Evolutionary conservation across 768 basidiomycete genomes (phyloP).

Genomic region (Agaricus sinodeliciosus): DNA sequence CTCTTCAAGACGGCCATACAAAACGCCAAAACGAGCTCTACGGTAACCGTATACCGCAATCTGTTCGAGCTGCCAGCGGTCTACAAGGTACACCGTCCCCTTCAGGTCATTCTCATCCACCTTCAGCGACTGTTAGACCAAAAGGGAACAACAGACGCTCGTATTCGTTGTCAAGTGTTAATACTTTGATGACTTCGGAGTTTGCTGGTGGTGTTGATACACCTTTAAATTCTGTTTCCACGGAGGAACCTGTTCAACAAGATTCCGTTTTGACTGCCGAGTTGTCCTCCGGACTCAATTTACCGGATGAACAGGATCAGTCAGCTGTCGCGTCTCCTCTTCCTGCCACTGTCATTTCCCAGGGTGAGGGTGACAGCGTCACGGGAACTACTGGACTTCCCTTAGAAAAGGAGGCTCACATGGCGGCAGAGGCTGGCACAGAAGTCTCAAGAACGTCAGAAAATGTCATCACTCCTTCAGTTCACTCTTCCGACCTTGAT

Average conservation of each 20-base stretch:
- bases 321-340: neutral
- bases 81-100: slow-evolving; percentile 11
- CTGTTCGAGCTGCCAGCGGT: slow-evolving; percentile 25
- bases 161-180: slow-evolving; percentile 25
- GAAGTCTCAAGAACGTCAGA: neutral
- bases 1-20: slow-evolving; percentile 38
- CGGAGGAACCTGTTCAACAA: too few species aligned
- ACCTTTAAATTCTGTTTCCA: slow-evolving; percentile 21
- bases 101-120: slow-evolving; percentile 8
- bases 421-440: neutral
- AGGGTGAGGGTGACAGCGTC: neutral
- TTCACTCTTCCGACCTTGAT: neutral
- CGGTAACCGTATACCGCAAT: slow-evolving; percentile 61
- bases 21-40: slow-evolving; percentile 62
- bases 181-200: slow-evolving; percentile 14
- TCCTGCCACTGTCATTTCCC: neutral
- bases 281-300: neutral
- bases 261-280: neutral
- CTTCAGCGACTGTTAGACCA: slow-evolving; percentile 4
- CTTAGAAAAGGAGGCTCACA: neutral
- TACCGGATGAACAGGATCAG: neutral
- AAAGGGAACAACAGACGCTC: slow-evolving; percentile 19
- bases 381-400: neutral
- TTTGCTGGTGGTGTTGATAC: slow-evolving; percentile 17
- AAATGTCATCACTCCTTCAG: neutral